phyloP scores from a whole-genome alignment of 2,329 filamentous ascomycete genomes.

The Curvularia sp. region DNA sequence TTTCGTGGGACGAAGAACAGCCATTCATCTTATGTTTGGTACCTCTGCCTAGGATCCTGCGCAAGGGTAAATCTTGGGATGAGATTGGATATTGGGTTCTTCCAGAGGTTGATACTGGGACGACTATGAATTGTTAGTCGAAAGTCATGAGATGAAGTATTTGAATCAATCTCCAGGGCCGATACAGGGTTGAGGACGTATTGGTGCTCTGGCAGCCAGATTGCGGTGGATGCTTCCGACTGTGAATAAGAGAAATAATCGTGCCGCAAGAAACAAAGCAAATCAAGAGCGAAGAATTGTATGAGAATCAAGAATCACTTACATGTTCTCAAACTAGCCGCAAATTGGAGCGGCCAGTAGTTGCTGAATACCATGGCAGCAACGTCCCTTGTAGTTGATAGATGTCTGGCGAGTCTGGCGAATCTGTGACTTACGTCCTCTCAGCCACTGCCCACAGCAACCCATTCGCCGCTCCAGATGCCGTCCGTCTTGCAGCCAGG shows the following conservation, averaged over 20 bases:
- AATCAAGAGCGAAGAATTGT: background rate
- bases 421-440: background rate
- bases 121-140: background rate
- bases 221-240: too few relatives aligned
- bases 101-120: too few relatives aligned
- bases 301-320: conserved; percentile 1
- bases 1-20: background rate
- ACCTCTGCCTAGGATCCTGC: background rate
- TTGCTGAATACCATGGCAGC: background rate
- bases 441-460: conserved; percentile 12
- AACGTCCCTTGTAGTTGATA: background rate
- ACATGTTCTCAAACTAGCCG: background rate
- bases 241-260: background rate
- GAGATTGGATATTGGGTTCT: conserved; percentile 3
- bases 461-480: conserved; percentile 60
- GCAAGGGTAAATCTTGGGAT: background rate
- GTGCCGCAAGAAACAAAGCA: too few relatives aligned
- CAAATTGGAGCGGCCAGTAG: background rate
- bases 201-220: background rate
- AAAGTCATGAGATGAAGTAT: background rate
- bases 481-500: conserved; percentile 34
- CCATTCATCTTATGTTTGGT: background rate
- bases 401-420: background rate
- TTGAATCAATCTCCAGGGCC: background rate
- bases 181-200: background rate